Base-by-base conservation (phyloP, 1,284 basidiomycete genomes). In the Apiotrichum domesticum region DNA sequence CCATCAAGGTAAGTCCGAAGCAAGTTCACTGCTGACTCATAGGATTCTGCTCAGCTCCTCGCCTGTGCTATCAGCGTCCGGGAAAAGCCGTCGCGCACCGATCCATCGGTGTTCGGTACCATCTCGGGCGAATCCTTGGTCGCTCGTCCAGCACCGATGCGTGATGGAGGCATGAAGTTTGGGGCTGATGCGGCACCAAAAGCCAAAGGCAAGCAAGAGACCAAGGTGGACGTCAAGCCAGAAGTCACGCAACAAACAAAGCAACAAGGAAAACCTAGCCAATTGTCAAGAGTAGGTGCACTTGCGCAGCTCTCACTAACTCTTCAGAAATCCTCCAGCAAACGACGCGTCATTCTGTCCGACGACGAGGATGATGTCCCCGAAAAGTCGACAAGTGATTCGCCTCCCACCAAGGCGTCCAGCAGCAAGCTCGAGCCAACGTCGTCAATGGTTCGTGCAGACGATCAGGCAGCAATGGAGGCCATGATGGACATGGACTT, bases 401-500 rank as follows among this genome's bases (percentile, higher is more conserved):
- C 21, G 21, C n/a, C 55, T 3, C 6, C 35, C 7, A 21, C 35
- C 7, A 35, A 14, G 34, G 14, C 46, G 33, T n/a, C 13, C 10
- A 61, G 56, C 47, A 35, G 48, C n/a, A 43, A 58, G 14, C 42
- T 61, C 5, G 63, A 68, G 40, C 69, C 66, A 3, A 71, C 67
- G 5, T 68, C 68, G 8, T 70, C 67, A 3, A 67, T 66, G 66
- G 63, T 67, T 0, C 57, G 68, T 9, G 66, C 61, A 7, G 68
- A 68, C 21, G 73, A 75, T 50, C 56, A 62, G 46, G 69, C 67
- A n/a, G 73, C 72, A 1, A 70, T 75, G 68, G 71, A 69, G 55
- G 73, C 72, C 9, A 74, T 75, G 67, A 69, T 73, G 68, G 63
- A 57, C 5, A 74, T 73, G 72, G 69, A 68, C 48, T 56, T 70